Conservation (phyloP, 1,284 basidiomycete species). For the Pisolithus thermaeus region DNA sequence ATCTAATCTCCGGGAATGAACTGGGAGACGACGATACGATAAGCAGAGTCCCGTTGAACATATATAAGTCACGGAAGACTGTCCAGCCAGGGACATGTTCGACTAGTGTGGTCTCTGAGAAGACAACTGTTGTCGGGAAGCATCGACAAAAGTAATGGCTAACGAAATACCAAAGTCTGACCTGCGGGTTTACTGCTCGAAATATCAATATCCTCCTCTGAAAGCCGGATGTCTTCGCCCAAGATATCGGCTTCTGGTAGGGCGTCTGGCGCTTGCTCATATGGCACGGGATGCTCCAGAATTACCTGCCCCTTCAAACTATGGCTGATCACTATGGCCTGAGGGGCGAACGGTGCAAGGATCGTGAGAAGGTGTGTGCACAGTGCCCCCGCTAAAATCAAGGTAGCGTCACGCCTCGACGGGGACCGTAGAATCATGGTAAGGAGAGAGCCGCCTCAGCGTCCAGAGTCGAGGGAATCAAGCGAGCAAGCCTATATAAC, state of each 20-base stretch:
- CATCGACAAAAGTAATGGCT: neutral
- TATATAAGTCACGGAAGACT: conserved; percentile 71
- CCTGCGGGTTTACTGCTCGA: neutral
- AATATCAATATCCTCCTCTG: neutral
- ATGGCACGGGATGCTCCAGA: neutral
- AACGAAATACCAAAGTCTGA: neutral
- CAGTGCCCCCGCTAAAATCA: neutral
- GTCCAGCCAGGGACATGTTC: conserved; percentile 79
- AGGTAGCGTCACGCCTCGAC: neutral
- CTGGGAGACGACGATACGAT: conserved; percentile 45
- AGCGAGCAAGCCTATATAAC: no score
- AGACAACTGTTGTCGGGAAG: conserved; percentile 11
- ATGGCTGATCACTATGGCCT: neutral
- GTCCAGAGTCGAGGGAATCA: no score
- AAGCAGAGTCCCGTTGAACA: conserved; percentile 71
- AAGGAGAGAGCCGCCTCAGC: neutral
- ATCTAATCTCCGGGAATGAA: conserved; percentile 54
- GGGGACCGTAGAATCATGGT: neutral
- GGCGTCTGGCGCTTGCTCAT: neutral
- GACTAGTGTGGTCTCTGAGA: conserved; percentile 49
- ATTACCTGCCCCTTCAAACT: neutral
- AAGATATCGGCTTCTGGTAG: neutral
- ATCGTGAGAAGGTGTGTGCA: neutral
- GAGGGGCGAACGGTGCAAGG: conserved; percentile 4
- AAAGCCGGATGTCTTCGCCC: neutral